Evolutionary conservation across 257 asterid genomes (phyloP).

Genomic region (Solanum medicagineum): DNA sequence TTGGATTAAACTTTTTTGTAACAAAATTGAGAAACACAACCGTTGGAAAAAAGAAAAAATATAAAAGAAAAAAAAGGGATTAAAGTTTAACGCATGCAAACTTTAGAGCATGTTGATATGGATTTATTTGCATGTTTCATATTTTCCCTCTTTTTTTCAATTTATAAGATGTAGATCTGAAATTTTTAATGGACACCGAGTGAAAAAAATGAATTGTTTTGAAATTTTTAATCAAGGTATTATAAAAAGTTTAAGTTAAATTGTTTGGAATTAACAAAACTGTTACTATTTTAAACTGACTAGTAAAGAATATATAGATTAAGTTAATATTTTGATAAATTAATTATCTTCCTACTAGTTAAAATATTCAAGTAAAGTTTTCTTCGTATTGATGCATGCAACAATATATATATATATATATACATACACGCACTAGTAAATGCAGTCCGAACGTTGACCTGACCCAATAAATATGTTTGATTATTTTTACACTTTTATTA

Average conservation of each 20-base stretch:
- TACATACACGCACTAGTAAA: too few species aligned
- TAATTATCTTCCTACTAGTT: background rate
- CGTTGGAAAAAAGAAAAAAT: background rate
- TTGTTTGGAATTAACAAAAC: background rate
- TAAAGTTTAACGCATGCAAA: background rate
- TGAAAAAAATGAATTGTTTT: too few species aligned
- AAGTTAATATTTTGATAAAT: background rate
- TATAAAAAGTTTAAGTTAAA: background rate
- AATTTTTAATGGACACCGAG: background rate
- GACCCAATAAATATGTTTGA: too few species aligned
- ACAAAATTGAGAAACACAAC: background rate
- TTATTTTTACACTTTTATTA: too few species aligned
- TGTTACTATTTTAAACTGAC: background rate
- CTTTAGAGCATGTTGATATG: background rate
- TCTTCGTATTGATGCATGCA: background rate
- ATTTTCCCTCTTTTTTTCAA: background rate
- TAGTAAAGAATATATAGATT: background rate
- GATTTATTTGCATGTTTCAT: background rate
- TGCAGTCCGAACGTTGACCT: too few species aligned
- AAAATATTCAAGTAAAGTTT: background rate
- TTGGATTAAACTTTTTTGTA: background rate
- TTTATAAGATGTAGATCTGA: background rate
- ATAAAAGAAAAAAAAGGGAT: background rate
- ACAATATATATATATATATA: background rate
- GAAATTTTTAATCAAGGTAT: background rate